Evolutionary conservation across 352 stramenopile species (phyloP).

Genomic region (Globisporangium perplexum): DNA sequence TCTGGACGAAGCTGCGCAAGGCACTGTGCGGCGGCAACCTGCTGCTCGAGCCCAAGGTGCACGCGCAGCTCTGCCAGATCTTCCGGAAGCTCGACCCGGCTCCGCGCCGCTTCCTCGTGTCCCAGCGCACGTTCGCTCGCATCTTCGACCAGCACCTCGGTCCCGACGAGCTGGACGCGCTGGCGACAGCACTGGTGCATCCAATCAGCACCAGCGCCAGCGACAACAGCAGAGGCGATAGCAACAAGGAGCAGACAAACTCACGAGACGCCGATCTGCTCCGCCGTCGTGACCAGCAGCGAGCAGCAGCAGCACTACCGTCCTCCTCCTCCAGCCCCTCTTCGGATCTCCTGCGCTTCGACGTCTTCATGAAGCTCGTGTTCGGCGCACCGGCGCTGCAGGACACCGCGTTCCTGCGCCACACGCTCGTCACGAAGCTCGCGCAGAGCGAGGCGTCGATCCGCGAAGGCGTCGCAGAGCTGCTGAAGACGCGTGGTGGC

Average conservation of each 20-base stretch:
- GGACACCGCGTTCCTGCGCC: conserved; percentile 12
- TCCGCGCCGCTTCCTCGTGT: conserved; percentile 22
- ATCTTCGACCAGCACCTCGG: conserved; percentile 49
- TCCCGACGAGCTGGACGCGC: conserved; percentile 24
- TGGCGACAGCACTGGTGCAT: conserved; percentile 14
- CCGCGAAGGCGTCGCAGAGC: conserved; percentile 9
- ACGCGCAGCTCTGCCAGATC: conserved; percentile 45
- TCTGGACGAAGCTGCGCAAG: conserved; percentile 35
- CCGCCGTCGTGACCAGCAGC: too few relatives aligned
- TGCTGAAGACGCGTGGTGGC: conserved; percentile 11
- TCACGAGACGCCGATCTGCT: too few relatives aligned
- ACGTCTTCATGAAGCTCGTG: conserved; percentile 44
- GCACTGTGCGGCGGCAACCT: conserved; percentile 24
- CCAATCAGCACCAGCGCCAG: not conserved
- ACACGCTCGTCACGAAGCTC: conserved; percentile 19
- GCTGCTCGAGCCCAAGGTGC: conserved; percentile 22
- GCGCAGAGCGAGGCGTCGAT: conserved; percentile 10
- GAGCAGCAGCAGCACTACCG: not conserved
- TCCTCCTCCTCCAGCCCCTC: not conserved
- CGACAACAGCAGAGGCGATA: not conserved
- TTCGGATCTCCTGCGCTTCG: conserved; percentile 26
- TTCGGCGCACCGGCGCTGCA: conserved; percentile 34
- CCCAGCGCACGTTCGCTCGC: conserved; percentile 30
- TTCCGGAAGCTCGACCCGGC: conserved; percentile 39
- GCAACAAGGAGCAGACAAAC: not conserved